Evolutionary conservation across 345 rosid species (phyloP), one percentile per base, ranked within the genome.

Genomic region (Corymbia maculata): DNA sequence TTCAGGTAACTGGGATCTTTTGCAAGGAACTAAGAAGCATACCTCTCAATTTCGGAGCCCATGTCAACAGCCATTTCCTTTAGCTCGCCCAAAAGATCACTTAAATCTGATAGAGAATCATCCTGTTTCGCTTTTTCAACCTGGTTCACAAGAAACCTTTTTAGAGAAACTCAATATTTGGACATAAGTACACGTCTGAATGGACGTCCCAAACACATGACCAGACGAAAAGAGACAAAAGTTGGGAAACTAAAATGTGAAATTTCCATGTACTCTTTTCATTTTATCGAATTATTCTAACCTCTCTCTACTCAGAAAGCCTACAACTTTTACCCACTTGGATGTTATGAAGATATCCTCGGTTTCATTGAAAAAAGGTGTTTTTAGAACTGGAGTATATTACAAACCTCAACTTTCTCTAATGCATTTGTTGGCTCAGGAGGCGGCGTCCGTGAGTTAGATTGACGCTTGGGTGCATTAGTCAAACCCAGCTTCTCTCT

Each of bases 41-140:
- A 96, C 99, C 95, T 93, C 88, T 95, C 95, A 86, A 89, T 80
- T 61, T 89, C 90, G 7, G 88, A 86, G 59, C 99, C 98, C 99
- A 97, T 95, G 82, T 95, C 99, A 51, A 94, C 85, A 47, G 99
- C 99, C 99, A 98, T 98, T 44, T 87, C 89, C 92, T 96, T 98
- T 88, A 98, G 90, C 51, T 98, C 98, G 13, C 97, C 97, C 47
- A 96, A 87, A 59, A 98, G 89, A 88, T 91, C 90, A 70, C 99
- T 98, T 82, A 98, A 88, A 85, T 97, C 95, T 13, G 95, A 91
- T 32, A 98, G 92, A 22, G 92, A 95, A 85, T 96, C 98, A 80
- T 97, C 99, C 89, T 96, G 99, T 92, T 96, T 96, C 52, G 91
- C 91, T 70, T 90, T 95, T 88, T 97, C 99, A 53, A 94, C 88